Percentiles rank a stretch among this genome's conserved stretches.
Conservation (phyloP, 306 rosid genomes). For the Oemleria cerasiformis region DNA sequence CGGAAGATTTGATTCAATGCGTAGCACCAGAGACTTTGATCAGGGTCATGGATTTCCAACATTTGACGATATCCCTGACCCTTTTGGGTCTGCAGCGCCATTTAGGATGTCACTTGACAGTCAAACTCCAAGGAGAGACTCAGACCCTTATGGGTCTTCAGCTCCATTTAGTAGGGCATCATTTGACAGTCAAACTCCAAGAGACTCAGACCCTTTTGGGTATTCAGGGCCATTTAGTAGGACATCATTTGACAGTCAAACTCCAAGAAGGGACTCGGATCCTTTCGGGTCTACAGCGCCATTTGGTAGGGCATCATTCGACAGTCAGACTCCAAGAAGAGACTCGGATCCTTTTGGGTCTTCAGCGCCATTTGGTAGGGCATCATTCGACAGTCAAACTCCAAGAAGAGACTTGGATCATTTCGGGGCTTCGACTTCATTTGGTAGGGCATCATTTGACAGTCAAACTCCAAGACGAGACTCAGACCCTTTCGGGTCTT, state of each 20-base stretch:
- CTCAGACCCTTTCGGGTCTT: slow-evolving; percentile 76
- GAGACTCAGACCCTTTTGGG: slow-evolving; percentile 73
- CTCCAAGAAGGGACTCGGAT: slow-evolving; percentile 65
- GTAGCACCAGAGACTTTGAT: slow-evolving; percentile 67
- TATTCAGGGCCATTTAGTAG: slow-evolving; percentile 63
- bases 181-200: slow-evolving; percentile 71
- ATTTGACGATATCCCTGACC: slow-evolving; percentile 78
- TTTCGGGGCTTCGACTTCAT: slow-evolving; percentile 20
- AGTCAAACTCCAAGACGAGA: slow-evolving; percentile 68
- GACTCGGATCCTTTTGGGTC: slow-evolving; percentile 79
- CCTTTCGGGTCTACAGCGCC: slow-evolving; percentile 61
- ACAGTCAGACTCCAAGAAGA: slow-evolving; percentile 16
- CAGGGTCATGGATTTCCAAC: slow-evolving; percentile 68
- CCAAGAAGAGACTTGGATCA: slow-evolving; percentile 63
- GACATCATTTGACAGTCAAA: slow-evolving; percentile 70
- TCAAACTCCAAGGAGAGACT: slow-evolving; percentile 67
- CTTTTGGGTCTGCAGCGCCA: slow-evolving; percentile 79
- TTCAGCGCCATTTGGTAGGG: slow-evolving; percentile 53
- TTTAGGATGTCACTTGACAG: slow-evolving; percentile 65
- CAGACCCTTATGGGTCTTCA: slow-evolving; percentile 74
- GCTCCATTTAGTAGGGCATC: slow-evolving; percentile 68
- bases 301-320: slow-evolving; percentile 9
- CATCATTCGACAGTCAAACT: slow-evolving; percentile 67
- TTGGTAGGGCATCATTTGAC: slow-evolving; percentile 56
- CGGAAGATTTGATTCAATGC: slow-evolving; percentile 67